Base-by-base conservation (phyloP, 73 alveolate genomes). In the Symbiodinium natans region DNA sequence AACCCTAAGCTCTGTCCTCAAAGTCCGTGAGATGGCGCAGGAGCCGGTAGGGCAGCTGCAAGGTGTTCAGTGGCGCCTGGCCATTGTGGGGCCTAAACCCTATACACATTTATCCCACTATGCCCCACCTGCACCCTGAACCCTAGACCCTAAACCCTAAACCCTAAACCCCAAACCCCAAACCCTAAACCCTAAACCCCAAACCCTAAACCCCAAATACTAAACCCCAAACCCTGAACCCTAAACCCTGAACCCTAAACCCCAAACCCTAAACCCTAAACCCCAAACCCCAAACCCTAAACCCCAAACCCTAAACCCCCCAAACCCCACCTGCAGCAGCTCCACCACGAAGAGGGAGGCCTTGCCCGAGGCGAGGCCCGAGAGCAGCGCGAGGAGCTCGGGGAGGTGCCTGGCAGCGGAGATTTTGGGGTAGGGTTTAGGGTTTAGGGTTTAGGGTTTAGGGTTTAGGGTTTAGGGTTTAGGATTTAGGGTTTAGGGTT, bases 21-120 rank as follows among this genome's bases (percentile, higher is more conserved):
- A 90, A 90, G 52, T 90, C 97, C 0, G 97, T 71, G 31, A 71
- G 52, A 82, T 90, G 89, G 39, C 88, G 87, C 11, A 90, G 56
- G 82, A 90, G 39, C 7, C 97, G 97, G 88, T 71, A 90, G 52
- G 97, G 97, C 40, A 90, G 52, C 54, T 42, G 97, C 75, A 90
- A 41, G n/a, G 36, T 31, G 36, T 42, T 90, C 88, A 90, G n/a
- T 27, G 97, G 88, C 8, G 97, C 97, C 97, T 90, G 59, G 56
- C 93, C 0, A 13, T 23, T 48, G 10, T 13, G 2, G 59, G 59
- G 59, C 59, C 59, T 46, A 13, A 46, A 46, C 59, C 59, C 59
- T 46, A 46, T 9, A 46, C 59, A 46, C 59, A n/a, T n/a, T n/a
- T 46, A 46, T 9, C 6, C 59, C 59, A 6, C 13, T 9, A 46